Percentiles rank a stretch among this genome's conserved stretches.
phyloP scores from a whole-genome alignment of 2,329 filamentous ascomycete genomes.

The Penicillium freii region DNA sequence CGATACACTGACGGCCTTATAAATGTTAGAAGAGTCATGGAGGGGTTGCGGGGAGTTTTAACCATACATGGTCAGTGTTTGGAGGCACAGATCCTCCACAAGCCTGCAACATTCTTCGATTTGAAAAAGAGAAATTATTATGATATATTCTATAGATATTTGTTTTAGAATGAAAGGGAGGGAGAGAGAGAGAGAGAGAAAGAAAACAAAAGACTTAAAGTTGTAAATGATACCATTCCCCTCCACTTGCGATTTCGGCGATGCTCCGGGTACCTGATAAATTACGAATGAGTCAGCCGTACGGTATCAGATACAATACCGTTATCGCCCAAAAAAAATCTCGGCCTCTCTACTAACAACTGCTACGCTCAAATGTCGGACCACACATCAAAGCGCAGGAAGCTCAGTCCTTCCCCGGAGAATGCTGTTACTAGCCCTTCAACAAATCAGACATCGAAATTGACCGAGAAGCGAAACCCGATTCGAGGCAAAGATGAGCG shows the following conservation, averaged over 20 bases:
- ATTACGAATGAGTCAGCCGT: slow-evolving; percentile 15
- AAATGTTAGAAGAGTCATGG: slow-evolving; percentile 19
- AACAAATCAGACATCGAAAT: slow-evolving; percentile 26
- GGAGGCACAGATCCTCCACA: slow-evolving; percentile 72
- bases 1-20: slow-evolving; percentile 92
- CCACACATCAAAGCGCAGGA: slow-evolving; percentile 47
- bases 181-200: neutral
- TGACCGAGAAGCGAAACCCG: slow-evolving; percentile 28
- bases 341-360: slow-evolving; percentile 10
- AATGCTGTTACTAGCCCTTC: slow-evolving; percentile 12
- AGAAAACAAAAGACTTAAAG: neutral
- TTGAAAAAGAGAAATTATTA: neutral
- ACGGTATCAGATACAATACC: slow-evolving; percentile 7
- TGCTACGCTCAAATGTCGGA: slow-evolving; percentile 28
- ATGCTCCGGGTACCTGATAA: slow-evolving; percentile 7
- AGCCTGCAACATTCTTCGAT: slow-evolving; percentile 38
- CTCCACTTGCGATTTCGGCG: slow-evolving; percentile 25
- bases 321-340: slow-evolving; percentile 25
- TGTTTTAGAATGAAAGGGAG: neutral
- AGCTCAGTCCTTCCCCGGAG: slow-evolving; percentile 42
- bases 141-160: neutral
- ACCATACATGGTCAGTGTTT: slow-evolving; percentile 73
- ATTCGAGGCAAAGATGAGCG: slow-evolving; percentile 24
- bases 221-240: slow-evolving; percentile 10
- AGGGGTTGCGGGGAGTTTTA: slow-evolving; percentile 22